phyloP scores from a whole-genome alignment of 1,284 basidiomycete genomes.

The Mycena sp. region DNA sequence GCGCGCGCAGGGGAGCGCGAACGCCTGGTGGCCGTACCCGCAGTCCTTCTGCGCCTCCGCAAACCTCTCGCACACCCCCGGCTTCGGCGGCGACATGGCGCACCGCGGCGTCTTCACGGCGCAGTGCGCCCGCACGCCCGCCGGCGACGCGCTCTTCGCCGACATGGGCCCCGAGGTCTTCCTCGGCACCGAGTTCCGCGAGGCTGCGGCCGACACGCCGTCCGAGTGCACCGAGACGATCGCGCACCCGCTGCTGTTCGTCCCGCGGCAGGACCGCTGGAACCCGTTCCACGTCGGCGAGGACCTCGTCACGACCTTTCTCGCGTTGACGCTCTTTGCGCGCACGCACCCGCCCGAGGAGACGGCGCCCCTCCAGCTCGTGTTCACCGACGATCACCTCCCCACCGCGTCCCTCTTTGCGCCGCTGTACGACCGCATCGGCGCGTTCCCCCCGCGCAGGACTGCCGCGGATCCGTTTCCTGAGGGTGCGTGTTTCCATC shows the following conservation, averaged over 20 bases:
- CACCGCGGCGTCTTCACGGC: conserved; percentile 13
- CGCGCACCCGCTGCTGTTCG: conserved; percentile 27
- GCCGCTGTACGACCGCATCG: conserved; percentile 26
- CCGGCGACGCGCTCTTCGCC: conserved; percentile 3
- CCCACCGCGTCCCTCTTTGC: conserved; percentile 25
- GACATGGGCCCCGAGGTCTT: conserved; percentile 24
- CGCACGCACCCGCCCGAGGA: not conserved
- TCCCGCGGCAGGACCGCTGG: conserved; percentile 30
- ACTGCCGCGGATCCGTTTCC: conserved; percentile 22
- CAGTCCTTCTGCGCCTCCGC: conserved; percentile 24
- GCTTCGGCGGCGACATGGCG: conserved; percentile 8
- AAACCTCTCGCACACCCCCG: conserved; percentile 19
- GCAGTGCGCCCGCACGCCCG: not conserved
- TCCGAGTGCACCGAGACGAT: not conserved
- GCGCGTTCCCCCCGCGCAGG: conserved; percentile 15
- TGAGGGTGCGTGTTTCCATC: not conserved
- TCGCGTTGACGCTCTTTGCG: conserved; percentile 26
- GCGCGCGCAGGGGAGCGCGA: not conserved
- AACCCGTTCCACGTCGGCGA: conserved; percentile 33
- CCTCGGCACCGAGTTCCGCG: conserved; percentile 18
- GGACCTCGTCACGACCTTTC: conserved; percentile 31
- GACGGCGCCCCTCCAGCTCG: conserved; percentile 23
- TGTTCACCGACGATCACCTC: conserved; percentile 21
- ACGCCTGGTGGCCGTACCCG: conserved; percentile 30
- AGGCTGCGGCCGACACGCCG: not conserved